Evolutionary conservation across 176 grass and related monocot species (phyloP), one percentile per base, ranked within the genome.

Genomic region (Cocos nucifera): DNA sequence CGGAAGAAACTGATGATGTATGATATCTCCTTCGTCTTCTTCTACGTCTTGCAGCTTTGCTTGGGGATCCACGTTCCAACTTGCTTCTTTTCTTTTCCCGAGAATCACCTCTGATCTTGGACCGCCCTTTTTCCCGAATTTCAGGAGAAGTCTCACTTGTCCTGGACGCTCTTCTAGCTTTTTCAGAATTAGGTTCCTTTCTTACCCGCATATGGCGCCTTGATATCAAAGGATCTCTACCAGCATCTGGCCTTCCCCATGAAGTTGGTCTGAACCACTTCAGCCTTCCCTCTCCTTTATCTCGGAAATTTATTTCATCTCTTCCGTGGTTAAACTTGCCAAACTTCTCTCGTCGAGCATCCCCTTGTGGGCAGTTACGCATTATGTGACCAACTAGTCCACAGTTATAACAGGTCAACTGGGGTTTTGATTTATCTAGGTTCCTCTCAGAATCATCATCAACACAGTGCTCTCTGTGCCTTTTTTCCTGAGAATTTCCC

Each of bases 341-440:
- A 63, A 29, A 56, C 29, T 51, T 28, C 35, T 44, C 35, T 12
- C 35, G 6, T 51, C 19, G 8, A 9, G 64, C 53, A 18, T 32
- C 53, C 19, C 15, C 17, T 15, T 65, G 51, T 23, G 70, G 67
- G 15, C 67, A 79, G 28, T 72, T 67, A 30, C 52, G 72, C 15
- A 57, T 57, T 58, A 62, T 64, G 65, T 85, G 82, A 57, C 66
- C 76, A 62, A 51, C n/a, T 57, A 49, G 19, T 22, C 75, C 71
- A 75, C 56, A 75, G 19, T 30, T 84, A 60, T 79, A 84, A 72
- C 76, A 79, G 21, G 66, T 58, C 52, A 57, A 56, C 32, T 49
- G 35, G 70, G 66, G 59, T 71, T 64, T 84, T 72, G 51, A 67
- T 58, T 62, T 67, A 79, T 75, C 66, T 57, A 57, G 39, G 18